Conservation (phyloP, 805 yeast genomes). For the Ogataea pini region DNA sequence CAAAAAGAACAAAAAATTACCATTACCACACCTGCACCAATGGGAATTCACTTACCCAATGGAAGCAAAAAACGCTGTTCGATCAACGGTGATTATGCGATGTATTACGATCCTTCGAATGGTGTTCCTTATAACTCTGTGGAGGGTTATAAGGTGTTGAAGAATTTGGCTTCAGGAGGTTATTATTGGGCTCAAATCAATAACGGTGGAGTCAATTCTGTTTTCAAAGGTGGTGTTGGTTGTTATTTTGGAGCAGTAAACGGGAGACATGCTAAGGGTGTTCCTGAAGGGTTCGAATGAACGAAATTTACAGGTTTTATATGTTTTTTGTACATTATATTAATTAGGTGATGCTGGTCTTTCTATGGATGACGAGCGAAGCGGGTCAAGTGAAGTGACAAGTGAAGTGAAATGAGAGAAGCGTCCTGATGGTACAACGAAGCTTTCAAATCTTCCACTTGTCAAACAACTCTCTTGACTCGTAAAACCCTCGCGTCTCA, state of each 20-base stretch:
- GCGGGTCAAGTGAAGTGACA: too few relatives aligned
- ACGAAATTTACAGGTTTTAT: too few relatives aligned
- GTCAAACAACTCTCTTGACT: too few relatives aligned
- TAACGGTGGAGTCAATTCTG: constrained; percentile 43
- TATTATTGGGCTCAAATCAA: constrained; percentile 53
- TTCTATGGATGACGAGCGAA: not conserved
- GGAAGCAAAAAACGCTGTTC: constrained; percentile 69
- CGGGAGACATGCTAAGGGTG: constrained; percentile 73
- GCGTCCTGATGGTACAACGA: not conserved
- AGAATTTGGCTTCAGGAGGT: constrained; percentile 57
- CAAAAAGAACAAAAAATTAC: constrained; percentile 49
- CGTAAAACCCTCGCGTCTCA: too few relatives aligned
- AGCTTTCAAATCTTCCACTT: too few relatives aligned
- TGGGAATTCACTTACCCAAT: constrained; percentile 70
- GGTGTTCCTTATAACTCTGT: constrained; percentile 86
- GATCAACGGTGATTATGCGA: constrained; percentile 76
- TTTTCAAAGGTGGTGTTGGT: constrained; percentile 37
- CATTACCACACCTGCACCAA: constrained; percentile 69
- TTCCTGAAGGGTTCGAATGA: constrained; percentile 75
- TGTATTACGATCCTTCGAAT: constrained; percentile 82
- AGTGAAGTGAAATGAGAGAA: too few relatives aligned
- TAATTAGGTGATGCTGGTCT: constrained; percentile 6
- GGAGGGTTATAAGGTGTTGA: constrained; percentile 69
- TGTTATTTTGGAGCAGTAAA: constrained; percentile 44
- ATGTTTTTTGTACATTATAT: constrained; percentile 4